Conservation (phyloP, 306 rosid species). For the Boehmeria nivea region DNA sequence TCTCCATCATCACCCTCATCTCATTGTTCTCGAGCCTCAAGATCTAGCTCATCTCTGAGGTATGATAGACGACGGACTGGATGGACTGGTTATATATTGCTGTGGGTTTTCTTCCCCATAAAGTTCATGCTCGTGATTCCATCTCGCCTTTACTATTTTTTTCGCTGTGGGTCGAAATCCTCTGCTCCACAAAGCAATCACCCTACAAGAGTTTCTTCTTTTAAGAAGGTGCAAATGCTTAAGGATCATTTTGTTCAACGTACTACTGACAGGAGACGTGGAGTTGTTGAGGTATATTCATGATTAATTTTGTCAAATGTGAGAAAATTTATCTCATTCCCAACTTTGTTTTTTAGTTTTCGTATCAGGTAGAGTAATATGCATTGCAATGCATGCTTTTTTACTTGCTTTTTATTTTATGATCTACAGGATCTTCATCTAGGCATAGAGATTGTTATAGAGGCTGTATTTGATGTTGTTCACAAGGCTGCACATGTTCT, state of each 20-base stretch:
- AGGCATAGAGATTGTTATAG: constrained; percentile 70
- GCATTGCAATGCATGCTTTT: neutral
- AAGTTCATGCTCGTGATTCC: constrained; percentile 58
- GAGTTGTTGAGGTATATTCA: constrained; percentile 74
- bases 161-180: constrained; percentile 26
- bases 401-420: constrained; percentile 10
- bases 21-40: constrained; percentile 58
- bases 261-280: constrained; percentile 85
- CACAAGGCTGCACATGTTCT: constrained; percentile 67
- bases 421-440: constrained; percentile 79
- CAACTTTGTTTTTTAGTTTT: neutral
- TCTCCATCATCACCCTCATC: constrained; percentile 53
- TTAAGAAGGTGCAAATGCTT: constrained; percentile 44
- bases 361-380: neutral
- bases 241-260: constrained; percentile 73
- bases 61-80: constrained; percentile 32
- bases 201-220: constrained; percentile 23
- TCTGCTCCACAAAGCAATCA: constrained; percentile 26
- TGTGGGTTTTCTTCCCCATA: constrained; percentile 54
- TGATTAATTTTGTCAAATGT: neutral
- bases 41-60: constrained; percentile 31
- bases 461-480: constrained; percentile 66
- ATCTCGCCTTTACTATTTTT: constrained; percentile 22
- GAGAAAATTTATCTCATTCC: neutral
- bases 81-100: constrained; percentile 44